Conservation (phyloP, 108 stramenopile genomes). For the Skeletonema costatum region DNA sequence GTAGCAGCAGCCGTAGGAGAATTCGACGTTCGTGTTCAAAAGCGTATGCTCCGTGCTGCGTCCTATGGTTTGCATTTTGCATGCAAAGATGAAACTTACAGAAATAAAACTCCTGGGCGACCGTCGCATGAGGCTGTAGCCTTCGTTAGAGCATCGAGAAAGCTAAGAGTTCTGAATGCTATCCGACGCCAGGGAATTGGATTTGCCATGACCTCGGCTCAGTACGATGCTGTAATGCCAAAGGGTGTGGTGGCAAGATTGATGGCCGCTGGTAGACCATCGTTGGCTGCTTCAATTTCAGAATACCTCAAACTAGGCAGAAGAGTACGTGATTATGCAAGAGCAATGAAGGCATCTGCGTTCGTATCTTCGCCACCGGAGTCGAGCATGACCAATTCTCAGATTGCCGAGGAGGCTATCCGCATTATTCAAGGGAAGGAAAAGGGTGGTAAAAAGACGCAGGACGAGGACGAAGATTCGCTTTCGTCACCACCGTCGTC, state of each 20-base stretch:
- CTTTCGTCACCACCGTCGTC: conserved; percentile 46
- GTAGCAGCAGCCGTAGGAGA: conserved; percentile 86
- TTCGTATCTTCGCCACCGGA: conserved; percentile 45
- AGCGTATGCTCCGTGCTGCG: conserved; percentile 90
- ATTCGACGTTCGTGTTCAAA: conserved; percentile 87
- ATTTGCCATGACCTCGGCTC: conserved; percentile 81
- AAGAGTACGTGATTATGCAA: conserved; percentile 70
- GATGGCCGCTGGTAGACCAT: conserved; percentile 65
- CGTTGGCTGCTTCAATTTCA: conserved; percentile 73
- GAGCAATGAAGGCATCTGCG: conserved; percentile 76
- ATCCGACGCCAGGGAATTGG: conserved; percentile 79
- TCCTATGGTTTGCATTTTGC: conserved; percentile 94
- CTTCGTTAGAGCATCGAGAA: conserved; percentile 78
- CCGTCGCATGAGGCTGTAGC: conserved; percentile 59
- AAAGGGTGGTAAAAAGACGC: conserved; percentile 5
- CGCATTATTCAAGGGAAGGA: conserved; percentile 63
- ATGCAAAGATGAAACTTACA: conserved; percentile 56
- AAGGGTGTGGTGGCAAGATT: conserved; percentile 77
- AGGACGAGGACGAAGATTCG: conserved; percentile 16
- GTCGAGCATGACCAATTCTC: conserved; percentile 52
- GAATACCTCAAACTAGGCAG: conserved; percentile 72
- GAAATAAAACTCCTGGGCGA: conserved; percentile 46
- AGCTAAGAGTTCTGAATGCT: conserved; percentile 87
- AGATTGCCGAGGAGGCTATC: conserved; percentile 75
- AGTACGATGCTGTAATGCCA: conserved; percentile 84